Percentiles rank a stretch among this genome's conserved stretches.
Evolutionary conservation across 2,329 filamentous ascomycete species (phyloP).

Genomic region (Cladosporium sp.): DNA sequence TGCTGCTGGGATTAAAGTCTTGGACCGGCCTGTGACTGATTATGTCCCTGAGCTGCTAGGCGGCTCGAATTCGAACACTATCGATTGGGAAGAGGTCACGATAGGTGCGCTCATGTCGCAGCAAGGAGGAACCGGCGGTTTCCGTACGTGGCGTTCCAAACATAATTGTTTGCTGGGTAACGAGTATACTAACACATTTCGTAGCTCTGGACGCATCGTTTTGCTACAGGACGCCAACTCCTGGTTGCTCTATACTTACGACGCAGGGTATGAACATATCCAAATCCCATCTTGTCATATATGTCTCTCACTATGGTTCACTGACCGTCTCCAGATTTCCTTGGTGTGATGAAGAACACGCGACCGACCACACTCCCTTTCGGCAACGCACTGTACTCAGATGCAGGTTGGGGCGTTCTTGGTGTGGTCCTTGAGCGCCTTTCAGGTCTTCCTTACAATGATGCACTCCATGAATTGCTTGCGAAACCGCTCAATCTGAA

Average conservation of each 20-base stretch:
- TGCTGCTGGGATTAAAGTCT: not conserved
- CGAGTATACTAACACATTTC: not conserved
- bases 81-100: slow-evolving; percentile 21
- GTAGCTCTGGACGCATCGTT: not conserved
- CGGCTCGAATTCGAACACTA: not conserved
- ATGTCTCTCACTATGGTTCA: no score
- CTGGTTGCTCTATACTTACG: not conserved
- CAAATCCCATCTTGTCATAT: no score
- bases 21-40: slow-evolving; percentile 11
- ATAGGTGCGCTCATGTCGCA: slow-evolving; percentile 19
- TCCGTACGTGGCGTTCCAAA: not conserved
- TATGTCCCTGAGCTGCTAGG: slow-evolving; percentile 13
- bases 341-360: slow-evolving; percentile 35
- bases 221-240: not conserved
- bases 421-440: slow-evolving; percentile 44
- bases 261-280: not conserved
- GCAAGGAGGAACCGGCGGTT: not conserved
- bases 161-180: not conserved
- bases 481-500: not conserved
- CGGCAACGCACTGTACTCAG: slow-evolving; percentile 39
- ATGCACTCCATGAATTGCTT: not conserved
- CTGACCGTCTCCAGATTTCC: not conserved
- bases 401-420: slow-evolving; percentile 39
- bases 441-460: slow-evolving; percentile 33
- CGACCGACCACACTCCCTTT: slow-evolving; percentile 37